Percentiles rank a stretch among this genome's conserved stretches.
Conservation (phyloP, 2,329 filamentous ascomycete genomes). For the Arthroderma uncinatum region DNA sequence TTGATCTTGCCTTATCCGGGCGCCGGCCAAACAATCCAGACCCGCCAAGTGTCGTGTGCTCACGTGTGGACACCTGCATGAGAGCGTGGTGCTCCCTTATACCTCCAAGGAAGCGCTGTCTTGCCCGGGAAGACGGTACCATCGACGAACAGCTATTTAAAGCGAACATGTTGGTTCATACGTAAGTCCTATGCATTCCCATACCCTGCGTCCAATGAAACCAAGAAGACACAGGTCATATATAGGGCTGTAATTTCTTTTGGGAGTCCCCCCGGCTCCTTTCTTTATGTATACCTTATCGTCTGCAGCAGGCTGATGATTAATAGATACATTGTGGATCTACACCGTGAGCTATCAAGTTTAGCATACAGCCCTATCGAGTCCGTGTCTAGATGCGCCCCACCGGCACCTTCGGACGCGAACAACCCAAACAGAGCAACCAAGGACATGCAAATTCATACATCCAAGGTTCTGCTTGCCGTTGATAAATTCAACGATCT, state of each 20-base stretch:
- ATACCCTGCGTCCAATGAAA: neutral
- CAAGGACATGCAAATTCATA: slow-evolving; percentile 27
- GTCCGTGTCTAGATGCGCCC: slow-evolving; percentile 27
- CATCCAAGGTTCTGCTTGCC: slow-evolving; percentile 26
- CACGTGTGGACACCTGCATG: slow-evolving; percentile 26
- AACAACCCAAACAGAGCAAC: slow-evolving; percentile 4
- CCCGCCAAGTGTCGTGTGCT: slow-evolving; percentile 17
- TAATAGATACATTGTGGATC: slow-evolving; percentile 25
- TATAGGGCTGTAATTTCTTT: no score
- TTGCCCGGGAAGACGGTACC: slow-evolving; percentile 45
- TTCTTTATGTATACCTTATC: slow-evolving; percentile 26
- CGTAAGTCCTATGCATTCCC: slow-evolving; percentile 16
- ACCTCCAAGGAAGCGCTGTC: slow-evolving; percentile 23
- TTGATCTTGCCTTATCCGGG: slow-evolving; percentile 18
- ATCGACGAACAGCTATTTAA: slow-evolving; percentile 61
- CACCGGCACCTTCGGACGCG: slow-evolving; percentile 13
- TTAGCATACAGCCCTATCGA: slow-evolving; percentile 31
- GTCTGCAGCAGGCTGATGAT: neutral
- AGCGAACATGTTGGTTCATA: slow-evolving; percentile 60
- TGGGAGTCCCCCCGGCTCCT: no score
- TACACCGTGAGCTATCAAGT: slow-evolving; percentile 32
- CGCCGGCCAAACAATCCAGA: slow-evolving; percentile 11
- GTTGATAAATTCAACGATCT: slow-evolving; percentile 30
- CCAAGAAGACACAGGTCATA: neutral
- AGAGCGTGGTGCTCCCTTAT: slow-evolving; percentile 32